Evolutionary conservation across 2,329 filamentous ascomycete species (phyloP).

Genomic region (Aspergillus sclerotialis): DNA sequence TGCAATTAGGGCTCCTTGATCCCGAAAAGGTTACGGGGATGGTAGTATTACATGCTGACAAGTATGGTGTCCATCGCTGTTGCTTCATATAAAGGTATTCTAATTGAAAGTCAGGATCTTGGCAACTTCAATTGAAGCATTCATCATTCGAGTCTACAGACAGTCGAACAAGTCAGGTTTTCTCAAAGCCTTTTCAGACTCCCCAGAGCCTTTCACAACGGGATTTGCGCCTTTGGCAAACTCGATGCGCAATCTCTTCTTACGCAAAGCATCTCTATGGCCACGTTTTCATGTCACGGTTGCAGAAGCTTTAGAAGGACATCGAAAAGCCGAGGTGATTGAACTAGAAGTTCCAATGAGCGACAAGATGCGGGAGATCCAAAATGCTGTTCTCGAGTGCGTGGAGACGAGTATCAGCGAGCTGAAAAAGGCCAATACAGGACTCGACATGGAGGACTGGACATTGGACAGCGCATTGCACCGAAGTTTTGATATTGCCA

Average conservation of each 20-base stretch:
- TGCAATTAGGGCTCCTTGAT: slow-evolving; percentile 54
- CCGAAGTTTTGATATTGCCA: slow-evolving; percentile 82
- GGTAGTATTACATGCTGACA: slow-evolving; percentile 80
- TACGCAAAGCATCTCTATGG: slow-evolving; percentile 83
- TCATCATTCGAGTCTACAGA: slow-evolving; percentile 87
- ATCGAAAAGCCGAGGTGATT: slow-evolving; percentile 90
- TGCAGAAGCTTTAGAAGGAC: slow-evolving; percentile 80
- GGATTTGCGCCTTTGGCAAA: slow-evolving; percentile 83
- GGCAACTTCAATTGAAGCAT: slow-evolving; percentile 85
- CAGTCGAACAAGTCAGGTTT: slow-evolving; percentile 94
- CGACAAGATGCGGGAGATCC: slow-evolving; percentile 84
- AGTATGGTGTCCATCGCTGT: slow-evolving; percentile 22
- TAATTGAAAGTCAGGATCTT: slow-evolving; percentile 49
- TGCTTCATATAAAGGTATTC: slow-evolving; percentile 1
- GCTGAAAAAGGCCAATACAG: slow-evolving; percentile 81
- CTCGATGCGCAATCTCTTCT: slow-evolving; percentile 87
- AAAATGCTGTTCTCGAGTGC: slow-evolving; percentile 90
- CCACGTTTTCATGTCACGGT: slow-evolving; percentile 90
- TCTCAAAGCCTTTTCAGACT: slow-evolving; percentile 92
- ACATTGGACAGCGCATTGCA: slow-evolving; percentile 88
- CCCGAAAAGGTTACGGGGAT: slow-evolving; percentile 81
- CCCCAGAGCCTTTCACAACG: slow-evolving; percentile 79
- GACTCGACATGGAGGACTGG: slow-evolving; percentile 95
- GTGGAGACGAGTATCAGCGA: slow-evolving; percentile 92
- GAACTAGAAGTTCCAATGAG: slow-evolving; percentile 96